Base-by-base conservation (phyloP, 2,329 filamentous ascomycete genomes). In the Chrysoporthe cubensis region DNA sequence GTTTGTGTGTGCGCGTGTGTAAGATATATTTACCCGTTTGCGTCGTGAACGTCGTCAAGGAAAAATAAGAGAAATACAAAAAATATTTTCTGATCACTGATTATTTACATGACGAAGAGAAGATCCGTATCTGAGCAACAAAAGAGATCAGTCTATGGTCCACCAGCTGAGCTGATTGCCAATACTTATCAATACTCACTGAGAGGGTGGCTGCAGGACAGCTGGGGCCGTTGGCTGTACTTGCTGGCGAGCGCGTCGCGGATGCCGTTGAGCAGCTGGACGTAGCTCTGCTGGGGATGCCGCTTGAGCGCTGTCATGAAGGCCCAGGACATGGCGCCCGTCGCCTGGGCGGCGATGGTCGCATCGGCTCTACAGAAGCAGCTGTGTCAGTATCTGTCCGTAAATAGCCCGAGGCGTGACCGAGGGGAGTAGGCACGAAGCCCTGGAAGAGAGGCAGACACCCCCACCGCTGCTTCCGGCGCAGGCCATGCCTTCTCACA, bases 251-350 rank as follows among this genome's bases (percentile, higher is more conserved):
- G 85, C 80, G 98, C 94, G 73, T 97, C 94, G 71, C 96, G 91
- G 75, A 99, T 97, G 80, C 91, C 97, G 84, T 97, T 98, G 74
- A 99, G 87, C 70, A 99, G 83, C 82, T 97, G 91, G 63, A 99
- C 94, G 76, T 99, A 99, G 82, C 94, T 97, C 83, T 99, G 96
- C 76, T 97, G 94, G 0, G 95, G 94, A 78, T 98, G 97, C 86
- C 97, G 97, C 83, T 93, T 95, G 73, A 99, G 87, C 56, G 94
- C 91, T 5, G 85, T 91, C 78, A 99, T 94, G 78, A 99, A 99
- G 11, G 96, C 96, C 90, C 92, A 98, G 1, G 94, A 97, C 96
- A 99, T 98, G 76, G 96, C 96, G 64, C 96, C 96, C 0, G 96
- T 98, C 40, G 96, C 95, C 80, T 97, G 88, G 63, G 94, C 91